Conservation (phyloP, 768 basidiomycete genomes). For the Boletus tomentosulus region DNA sequence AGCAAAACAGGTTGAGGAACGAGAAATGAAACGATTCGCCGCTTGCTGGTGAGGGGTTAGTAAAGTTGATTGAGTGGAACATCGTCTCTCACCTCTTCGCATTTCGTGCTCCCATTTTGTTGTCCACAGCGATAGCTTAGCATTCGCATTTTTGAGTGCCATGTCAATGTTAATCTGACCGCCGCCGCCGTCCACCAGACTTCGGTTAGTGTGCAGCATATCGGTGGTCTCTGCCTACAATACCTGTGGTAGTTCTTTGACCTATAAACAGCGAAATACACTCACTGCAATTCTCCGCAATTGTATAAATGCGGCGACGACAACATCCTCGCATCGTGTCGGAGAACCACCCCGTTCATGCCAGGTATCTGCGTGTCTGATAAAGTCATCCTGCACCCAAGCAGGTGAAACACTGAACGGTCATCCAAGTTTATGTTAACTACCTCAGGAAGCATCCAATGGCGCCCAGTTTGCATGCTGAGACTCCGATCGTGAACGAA, state of each 20-base stretch:
- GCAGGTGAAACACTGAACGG: constrained; percentile 9
- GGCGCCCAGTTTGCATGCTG: constrained; percentile 80
- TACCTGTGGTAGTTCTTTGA: background rate
- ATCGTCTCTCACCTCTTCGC: constrained; percentile 49
- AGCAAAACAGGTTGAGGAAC: constrained; percentile 70
- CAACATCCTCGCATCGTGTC: constrained; percentile 74
- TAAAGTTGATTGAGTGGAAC: background rate
- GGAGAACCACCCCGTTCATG: constrained; percentile 53
- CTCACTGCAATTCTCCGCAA: constrained; percentile 77
- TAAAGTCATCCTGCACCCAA: constrained; percentile 54
- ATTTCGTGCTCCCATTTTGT: constrained; percentile 71
- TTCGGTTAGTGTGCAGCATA: constrained; percentile 56
- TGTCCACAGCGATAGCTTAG: constrained; percentile 68
- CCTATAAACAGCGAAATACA: constrained; percentile 4
- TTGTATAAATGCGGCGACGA: constrained; percentile 72
- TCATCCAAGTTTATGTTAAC: background rate
- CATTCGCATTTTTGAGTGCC: constrained; percentile 67
- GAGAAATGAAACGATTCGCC: constrained; percentile 75
- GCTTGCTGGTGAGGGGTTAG: constrained; percentile 42
- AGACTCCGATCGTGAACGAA: constrained; percentile 85
- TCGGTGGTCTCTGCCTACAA: constrained; percentile 75
- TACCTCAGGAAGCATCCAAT: constrained; percentile 84
- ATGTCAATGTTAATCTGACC: constrained; percentile 72
- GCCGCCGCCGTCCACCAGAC: constrained; percentile 39
- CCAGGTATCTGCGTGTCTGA: constrained; percentile 67